Evolutionary conservation across 306 rosid species (phyloP).

Genomic region (Luffa acutangula): DNA sequence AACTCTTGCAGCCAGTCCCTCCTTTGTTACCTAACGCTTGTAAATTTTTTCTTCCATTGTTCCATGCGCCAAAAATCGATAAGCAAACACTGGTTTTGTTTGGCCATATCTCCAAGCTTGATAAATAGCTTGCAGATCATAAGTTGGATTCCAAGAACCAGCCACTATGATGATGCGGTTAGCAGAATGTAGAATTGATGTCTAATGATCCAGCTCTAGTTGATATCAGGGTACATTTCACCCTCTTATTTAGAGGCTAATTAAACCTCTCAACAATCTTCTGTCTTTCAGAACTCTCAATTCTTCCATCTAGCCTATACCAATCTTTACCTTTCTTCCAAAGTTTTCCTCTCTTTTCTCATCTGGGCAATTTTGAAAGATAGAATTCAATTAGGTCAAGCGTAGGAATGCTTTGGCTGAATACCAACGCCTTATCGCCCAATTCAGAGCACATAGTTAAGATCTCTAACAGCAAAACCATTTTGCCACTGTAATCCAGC

Average conservation of each 20-base stretch:
- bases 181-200: constrained; percentile 94
- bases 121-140: constrained; percentile 97
- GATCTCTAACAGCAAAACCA: constrained; percentile 83
- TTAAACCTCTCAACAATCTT: constrained; percentile 85
- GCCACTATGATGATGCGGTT: constrained; percentile 93
- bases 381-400: constrained; percentile 82
- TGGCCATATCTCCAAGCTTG: constrained; percentile 99
- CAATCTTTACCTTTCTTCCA: constrained; percentile 97
- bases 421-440: constrained; percentile 92
- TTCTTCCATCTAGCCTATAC: constrained; percentile 98
- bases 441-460: constrained; percentile 67
- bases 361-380: constrained; percentile 62
- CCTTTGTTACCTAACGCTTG: too few relatives aligned
- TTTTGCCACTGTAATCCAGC: constrained; percentile 83
- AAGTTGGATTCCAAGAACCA: constrained; percentile 99
- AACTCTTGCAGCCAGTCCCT: too few relatives aligned
- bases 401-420: constrained; percentile 97
- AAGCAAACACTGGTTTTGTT: too few relatives aligned
- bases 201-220: constrained; percentile 96
- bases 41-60: too few relatives aligned
- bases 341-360: constrained; percentile 50
- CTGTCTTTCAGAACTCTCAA: constrained; percentile 93
- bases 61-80: too few relatives aligned
- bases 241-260: constrained; percentile 72
- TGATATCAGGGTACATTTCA: constrained; percentile 83